A percentile compares a stretch with the other conserved stretches of the same genome.
phyloP scores from a whole-genome alignment of 1,284 basidiomycete genomes.

The Flammula alnicola region DNA sequence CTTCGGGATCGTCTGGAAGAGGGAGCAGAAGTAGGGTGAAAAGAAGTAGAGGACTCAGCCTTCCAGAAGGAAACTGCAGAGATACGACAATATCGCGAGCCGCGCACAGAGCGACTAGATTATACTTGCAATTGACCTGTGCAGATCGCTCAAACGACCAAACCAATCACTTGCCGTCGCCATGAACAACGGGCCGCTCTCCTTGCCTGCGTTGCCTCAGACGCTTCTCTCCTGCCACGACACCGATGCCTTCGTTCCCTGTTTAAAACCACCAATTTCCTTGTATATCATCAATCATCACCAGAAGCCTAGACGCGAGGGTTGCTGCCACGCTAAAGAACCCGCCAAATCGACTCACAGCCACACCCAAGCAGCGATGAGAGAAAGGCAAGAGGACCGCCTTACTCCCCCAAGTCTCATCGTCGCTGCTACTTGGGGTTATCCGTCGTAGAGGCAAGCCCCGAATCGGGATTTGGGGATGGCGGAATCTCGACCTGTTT shows the following conservation, averaged over 20 bases:
- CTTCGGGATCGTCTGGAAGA: slow-evolving; percentile 2
- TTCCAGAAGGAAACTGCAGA: background rate
- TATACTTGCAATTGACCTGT: no score
- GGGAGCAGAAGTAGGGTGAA: background rate
- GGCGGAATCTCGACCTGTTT: slow-evolving; percentile 20
- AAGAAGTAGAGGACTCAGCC: background rate
- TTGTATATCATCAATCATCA: background rate
- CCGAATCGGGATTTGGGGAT: slow-evolving; percentile 8
- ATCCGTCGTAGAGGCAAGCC: slow-evolving; percentile 2
- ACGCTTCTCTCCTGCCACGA: no score
- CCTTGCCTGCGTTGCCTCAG: no score
- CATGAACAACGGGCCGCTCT: no score
- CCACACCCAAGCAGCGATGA: background rate
- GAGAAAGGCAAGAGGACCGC: slow-evolving; percentile 1
- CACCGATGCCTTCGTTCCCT: no score
- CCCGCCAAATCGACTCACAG: slow-evolving; percentile 1
- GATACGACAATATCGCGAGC: background rate
- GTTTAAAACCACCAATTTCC: no score
- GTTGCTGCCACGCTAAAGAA: background rate
- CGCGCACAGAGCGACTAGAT: no score
- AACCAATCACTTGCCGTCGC: no score
- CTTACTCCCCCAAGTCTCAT: slow-evolving; percentile 1
- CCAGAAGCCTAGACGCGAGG: background rate
- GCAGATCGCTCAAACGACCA: no score
- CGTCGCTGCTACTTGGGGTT: slow-evolving; percentile 5